phyloP scores from a whole-genome alignment of 2,329 filamentous ascomycete genomes.

The Trichoderma asperellum region DNA sequence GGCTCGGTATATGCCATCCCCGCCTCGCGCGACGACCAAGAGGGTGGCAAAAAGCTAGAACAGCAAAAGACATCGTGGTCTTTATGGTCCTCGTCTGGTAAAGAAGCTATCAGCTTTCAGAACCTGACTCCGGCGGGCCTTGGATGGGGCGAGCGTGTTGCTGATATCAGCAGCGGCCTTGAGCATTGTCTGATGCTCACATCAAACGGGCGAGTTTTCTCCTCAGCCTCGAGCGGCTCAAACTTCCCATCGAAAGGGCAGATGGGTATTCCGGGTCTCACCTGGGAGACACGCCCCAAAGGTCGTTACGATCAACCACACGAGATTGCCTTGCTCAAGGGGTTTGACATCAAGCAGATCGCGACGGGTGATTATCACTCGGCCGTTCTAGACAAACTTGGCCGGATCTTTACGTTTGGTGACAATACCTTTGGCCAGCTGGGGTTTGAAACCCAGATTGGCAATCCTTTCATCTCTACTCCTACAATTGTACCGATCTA shows the following conservation, averaged over 20 bases:
- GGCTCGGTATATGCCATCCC: slow-evolving; percentile 87
- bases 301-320: slow-evolving; percentile 83
- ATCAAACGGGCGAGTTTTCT: slow-evolving; percentile 82
- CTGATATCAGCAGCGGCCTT: slow-evolving; percentile 74
- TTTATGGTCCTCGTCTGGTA: slow-evolving; percentile 60
- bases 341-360: slow-evolving; percentile 72
- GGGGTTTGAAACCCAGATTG: slow-evolving; percentile 72
- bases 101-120: slow-evolving; percentile 68
- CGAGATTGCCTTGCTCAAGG: slow-evolving; percentile 72
- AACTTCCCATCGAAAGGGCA: slow-evolving; percentile 83
- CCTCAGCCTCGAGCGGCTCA: slow-evolving; percentile 78
- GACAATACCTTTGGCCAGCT: slow-evolving; percentile 92
- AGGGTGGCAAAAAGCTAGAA: slow-evolving; percentile 62
- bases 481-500: slow-evolving; percentile 73
- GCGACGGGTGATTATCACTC: slow-evolving; percentile 89
- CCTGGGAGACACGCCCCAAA: slow-evolving; percentile 74
- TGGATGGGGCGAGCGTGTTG: slow-evolving; percentile 71
- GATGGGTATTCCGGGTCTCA: slow-evolving; percentile 81
- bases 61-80: slow-evolving; percentile 68
- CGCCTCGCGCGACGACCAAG: slow-evolving; percentile 72
- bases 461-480: slow-evolving; percentile 65
- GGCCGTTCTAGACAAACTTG: slow-evolving; percentile 73
- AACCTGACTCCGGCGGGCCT: slow-evolving; percentile 68
- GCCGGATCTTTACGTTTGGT: slow-evolving; percentile 83
- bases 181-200: slow-evolving; percentile 89